phyloP scores from a whole-genome alignment of 768 basidiomycete genomes.

The Candolleomyces eurysporus region DNA sequence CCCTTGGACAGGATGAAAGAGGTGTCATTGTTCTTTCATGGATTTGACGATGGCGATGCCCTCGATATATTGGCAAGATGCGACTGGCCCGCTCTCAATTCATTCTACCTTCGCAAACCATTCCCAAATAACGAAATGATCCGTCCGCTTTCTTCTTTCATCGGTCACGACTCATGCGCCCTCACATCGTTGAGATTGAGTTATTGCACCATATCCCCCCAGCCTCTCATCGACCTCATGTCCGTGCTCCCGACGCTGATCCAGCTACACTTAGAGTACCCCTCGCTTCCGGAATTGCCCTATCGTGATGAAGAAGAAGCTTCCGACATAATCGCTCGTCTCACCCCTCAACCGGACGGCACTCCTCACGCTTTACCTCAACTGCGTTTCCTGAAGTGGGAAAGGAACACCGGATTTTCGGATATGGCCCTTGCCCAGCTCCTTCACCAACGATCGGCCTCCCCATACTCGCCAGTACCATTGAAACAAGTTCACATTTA shows the following conservation, averaged over 20 bases:
- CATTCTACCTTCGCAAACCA: not conserved
- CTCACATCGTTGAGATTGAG: not conserved
- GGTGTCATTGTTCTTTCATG: not conserved
- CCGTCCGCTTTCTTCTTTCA: not conserved
- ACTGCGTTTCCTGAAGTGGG: not conserved
- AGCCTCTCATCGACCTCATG: not conserved
- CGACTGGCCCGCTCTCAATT: not conserved
- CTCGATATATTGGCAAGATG: not conserved
- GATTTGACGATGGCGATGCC: not conserved
- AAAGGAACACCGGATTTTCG: not conserved
- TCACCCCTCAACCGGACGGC: not conserved
- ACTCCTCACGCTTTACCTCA: not conserved
- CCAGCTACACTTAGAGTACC: not conserved
- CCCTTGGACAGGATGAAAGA: not conserved
- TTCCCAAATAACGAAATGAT: not conserved
- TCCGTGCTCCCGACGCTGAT: not conserved
- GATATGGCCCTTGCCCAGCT: not conserved
- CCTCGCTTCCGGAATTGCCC: not conserved
- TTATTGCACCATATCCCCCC: not conserved
- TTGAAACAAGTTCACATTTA: not conserved
- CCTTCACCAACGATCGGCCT: not conserved
- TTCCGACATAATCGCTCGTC: not conserved
- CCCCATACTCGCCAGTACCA: not conserved
- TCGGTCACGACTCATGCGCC: too few relatives aligned
- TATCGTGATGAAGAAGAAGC: not conserved